A percentile compares a stretch with the other conserved stretches of the same genome.
These are phyloP conservation scores for Rubus idaeus DNA, from an alignment of 306 rosid genomes.

Conservation along the genomic window DNA sequence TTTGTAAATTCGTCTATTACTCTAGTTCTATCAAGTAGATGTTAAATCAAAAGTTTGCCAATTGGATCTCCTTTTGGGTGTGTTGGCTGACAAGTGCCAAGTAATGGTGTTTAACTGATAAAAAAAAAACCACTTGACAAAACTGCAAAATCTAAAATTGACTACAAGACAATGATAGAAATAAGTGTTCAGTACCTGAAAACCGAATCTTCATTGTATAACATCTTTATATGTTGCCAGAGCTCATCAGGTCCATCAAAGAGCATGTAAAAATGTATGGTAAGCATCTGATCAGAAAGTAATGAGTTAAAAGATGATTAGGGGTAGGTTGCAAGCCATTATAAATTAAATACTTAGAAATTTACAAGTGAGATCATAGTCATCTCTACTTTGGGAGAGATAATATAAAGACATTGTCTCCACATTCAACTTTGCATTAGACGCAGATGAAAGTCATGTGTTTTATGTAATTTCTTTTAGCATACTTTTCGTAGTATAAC, in stretches of 20 bases:
- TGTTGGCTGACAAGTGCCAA: not conserved
- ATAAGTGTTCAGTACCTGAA: slow-evolving; percentile 52
- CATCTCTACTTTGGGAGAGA: not conserved
- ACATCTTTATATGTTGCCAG: slow-evolving; percentile 73
- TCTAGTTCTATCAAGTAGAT: not conserved
- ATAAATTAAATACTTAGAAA: not conserved
- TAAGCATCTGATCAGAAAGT: slow-evolving; percentile 66
- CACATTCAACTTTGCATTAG: not conserved
- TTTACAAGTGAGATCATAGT: not conserved
- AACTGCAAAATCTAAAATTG: not conserved
- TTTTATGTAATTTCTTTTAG: not conserved
- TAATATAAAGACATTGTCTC: not conserved
- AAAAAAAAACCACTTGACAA: not conserved
- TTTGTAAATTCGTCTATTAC: not conserved
- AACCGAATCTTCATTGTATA: slow-evolving; percentile 66
- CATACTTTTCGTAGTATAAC: not conserved
- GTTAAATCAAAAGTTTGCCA: not conserved
- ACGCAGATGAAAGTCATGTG: not conserved
- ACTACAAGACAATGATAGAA: not conserved
- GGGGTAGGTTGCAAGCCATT: not conserved
- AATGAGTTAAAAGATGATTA: not conserved
- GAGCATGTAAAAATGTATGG: slow-evolving; percentile 86
- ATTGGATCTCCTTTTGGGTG: not conserved
- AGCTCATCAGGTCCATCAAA: slow-evolving; percentile 81
- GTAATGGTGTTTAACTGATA: not conserved